Base-by-base conservation (phyloP, 441 rosid species). In the Adansonia madagascariensis region DNA sequence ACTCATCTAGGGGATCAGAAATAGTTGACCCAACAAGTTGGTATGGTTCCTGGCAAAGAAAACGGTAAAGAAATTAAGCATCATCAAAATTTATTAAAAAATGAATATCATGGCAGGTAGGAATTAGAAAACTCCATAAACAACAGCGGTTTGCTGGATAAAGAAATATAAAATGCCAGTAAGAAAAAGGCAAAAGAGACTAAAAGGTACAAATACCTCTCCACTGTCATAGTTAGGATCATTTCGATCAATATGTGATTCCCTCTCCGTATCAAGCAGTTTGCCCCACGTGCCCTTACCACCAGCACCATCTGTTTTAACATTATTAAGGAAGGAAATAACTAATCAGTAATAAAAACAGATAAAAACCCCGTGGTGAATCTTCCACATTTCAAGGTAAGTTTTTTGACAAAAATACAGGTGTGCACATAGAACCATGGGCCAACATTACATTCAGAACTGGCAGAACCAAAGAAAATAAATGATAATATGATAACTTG, bases 201-300 rank as follows among this genome's bases (percentile, higher is more conserved):
- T 11, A 52, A 20, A 76, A 59, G 18, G 1, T 8, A 31, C 61
- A 63, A 80, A 65, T 86, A 94, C 98, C 97, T 95, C 99, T 76
- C 97, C 98, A 80, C 99, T 93, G 77, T 95, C 99, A 77, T 95
- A 95, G 83, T 95, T 95, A 53, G 99, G 98, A 85, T 95, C 99
- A 77, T 90, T 95, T 52, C 90, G 85, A 83, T 95, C 99, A 50
- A 92, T 82, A 65, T 66, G 90, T 68, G 82, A 81, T 71, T 86
- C 99, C 72, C 81, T 89, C 64, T 89, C 97, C 12, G 93, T 90
- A 81, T 93, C 99, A 50, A 95, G 91, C 73, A 95, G 88, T 85
- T 91, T 93, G 7, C 99, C 99, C 98, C 98, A 93, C 20, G 98
- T 91, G 47, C 98, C 98, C 84, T 93, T 93, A 15, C 99, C 99